Percentiles rank a stretch among this genome's conserved stretches.
These are phyloP conservation scores for Elongisporangium anandrum DNA, from an alignment of 352 stramenopile species.

Conservation along the genomic window DNA sequence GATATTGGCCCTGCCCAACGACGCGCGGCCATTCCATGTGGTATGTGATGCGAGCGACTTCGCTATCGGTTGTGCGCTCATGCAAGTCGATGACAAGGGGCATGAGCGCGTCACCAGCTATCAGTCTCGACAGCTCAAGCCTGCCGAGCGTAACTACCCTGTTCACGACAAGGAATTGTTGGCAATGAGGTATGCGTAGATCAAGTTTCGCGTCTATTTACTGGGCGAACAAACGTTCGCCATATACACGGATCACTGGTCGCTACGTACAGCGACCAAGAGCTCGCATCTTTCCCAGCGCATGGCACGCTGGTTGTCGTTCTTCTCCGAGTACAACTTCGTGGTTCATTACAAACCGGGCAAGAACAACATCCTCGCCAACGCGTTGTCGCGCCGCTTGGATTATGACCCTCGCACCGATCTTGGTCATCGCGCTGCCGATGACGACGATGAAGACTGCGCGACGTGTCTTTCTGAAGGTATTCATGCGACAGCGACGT, in stretches of 20 bases:
- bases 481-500: neutral
- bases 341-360: too few relatives aligned
- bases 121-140: conserved; percentile 18
- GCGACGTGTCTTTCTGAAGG: conserved; percentile 1
- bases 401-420: conserved; percentile 5
- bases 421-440: neutral
- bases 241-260: conserved; percentile 18
- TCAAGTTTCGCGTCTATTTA: conserved; percentile 25
- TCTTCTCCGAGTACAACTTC: too few relatives aligned
- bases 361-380: too few relatives aligned
- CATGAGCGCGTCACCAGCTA: conserved; percentile 16
- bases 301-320: conserved; percentile 11
- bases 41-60: conserved; percentile 18
- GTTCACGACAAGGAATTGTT: conserved; percentile 19
- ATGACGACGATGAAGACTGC: conserved; percentile 5
- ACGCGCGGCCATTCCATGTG: too few relatives aligned
- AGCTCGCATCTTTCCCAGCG: conserved; percentile 6
- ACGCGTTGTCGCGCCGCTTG: conserved; percentile 15
- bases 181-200: conserved; percentile 16
- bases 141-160: conserved; percentile 15
- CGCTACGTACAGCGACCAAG: too few relatives aligned
- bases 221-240: conserved; percentile 14
- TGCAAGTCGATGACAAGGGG: conserved; percentile 13
- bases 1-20: conserved; percentile 7
- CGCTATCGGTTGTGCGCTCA: conserved; percentile 14